Percentiles rank a stretch among this genome's conserved stretches.
Conservation (phyloP, 2,329 filamentous ascomycete genomes). For the Fusarium burgessii region DNA sequence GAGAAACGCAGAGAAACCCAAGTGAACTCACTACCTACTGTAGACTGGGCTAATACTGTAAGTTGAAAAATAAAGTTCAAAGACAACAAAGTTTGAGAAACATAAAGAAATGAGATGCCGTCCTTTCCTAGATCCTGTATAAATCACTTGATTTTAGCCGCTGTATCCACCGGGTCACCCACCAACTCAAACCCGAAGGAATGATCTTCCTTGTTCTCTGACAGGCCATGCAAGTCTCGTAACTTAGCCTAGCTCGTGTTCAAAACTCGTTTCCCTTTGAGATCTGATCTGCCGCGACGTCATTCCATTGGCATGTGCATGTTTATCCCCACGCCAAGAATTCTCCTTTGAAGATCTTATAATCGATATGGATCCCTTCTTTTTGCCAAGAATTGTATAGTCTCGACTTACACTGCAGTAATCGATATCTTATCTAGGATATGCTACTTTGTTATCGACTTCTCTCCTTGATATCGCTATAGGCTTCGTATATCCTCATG, state of each 20-base stretch:
- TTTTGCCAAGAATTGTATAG: conserved; percentile 4
- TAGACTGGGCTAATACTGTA: too few relatives aligned
- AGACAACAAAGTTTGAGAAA: background rate
- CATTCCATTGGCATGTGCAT: conserved; percentile 4
- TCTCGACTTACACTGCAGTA: background rate
- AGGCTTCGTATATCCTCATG: conserved; percentile 48
- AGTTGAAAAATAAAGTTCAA: background rate
- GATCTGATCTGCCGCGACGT: conserved; percentile 11
- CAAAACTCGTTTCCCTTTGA: conserved; percentile 6
- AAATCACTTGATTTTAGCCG: conserved; percentile 4
- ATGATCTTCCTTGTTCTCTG: conserved; percentile 14
- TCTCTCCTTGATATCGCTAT: background rate
- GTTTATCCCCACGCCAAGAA: conserved; percentile 19
- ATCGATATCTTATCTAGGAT: background rate
- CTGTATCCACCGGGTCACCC: conserved; percentile 9
- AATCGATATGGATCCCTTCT: background rate
- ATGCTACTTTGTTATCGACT: background rate
- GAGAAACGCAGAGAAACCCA: background rate
- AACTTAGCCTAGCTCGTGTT: conserved; percentile 23
- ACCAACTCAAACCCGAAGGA: background rate
- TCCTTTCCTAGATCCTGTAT: background rate
- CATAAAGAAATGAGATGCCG: conserved; percentile 3
- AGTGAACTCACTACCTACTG: background rate
- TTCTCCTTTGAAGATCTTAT: background rate
- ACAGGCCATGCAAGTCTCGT: background rate